Evolutionary conservation across 148 eudicot genomes (phyloP), one percentile per base, ranked within the genome.

Genomic region (Vaccinium vitisidaea): DNA sequence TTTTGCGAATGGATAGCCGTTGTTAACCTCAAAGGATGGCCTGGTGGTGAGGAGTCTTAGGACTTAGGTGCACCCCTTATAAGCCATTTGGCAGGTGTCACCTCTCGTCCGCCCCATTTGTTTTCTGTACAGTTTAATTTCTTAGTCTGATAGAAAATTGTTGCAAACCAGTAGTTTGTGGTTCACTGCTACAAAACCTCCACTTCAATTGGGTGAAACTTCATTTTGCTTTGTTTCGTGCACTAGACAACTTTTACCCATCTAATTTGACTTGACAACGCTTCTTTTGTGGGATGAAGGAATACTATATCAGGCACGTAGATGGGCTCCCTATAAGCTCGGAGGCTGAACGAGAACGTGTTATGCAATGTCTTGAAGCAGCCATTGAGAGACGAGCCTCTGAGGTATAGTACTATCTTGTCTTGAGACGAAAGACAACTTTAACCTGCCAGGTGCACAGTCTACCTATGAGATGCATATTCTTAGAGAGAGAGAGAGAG

Each of bases 301-400:
- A 97, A 88, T 97, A 88, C 90, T 97, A 90, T 78, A 95, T 97
- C 63, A 90, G 99, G 75, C 99, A 97, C 56, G 88, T 88, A 85
- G 98, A 97, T 90, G 98, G 99, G 49, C 84, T 86, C 14, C 93
- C 96, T 55, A 87, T 95, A 77, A 91, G 90, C 79, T 94, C 93
- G 16, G 96, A 94, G 87, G 99, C 93, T 39, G 99, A 95, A 90
- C 78, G 92, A 75, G 96, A 93, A 58, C 94, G 95, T 59, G 94
- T 95, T 32, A 82, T 93, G 73, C 94, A 94, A 82, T 97, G 99
- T 84, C 98, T 97, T 69, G 95, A 95, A 90, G 99, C 99, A 19
- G 99, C 99, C 32, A 91, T 97, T 30, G 91, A 94, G 86, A 89
- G 99, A 83, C 86, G 99, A 83, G 90, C 90, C 65, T 91, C 91